phyloP scores from a whole-genome alignment of 2,329 filamentous ascomycete genomes.

The Ilyonectria sp. region DNA sequence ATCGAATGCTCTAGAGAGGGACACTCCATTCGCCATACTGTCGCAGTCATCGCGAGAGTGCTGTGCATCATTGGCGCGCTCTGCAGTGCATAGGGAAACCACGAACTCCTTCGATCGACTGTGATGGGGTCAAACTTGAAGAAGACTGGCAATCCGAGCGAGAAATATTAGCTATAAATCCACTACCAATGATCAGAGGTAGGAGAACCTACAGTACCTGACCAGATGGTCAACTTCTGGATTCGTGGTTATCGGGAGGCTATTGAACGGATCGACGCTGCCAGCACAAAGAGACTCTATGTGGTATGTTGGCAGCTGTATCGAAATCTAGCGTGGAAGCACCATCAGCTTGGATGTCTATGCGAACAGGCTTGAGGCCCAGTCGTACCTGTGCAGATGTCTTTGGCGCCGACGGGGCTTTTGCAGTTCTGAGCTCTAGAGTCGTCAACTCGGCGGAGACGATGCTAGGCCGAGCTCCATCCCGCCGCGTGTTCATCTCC shows the following conservation, averaged over 20 bases:
- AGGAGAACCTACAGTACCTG: conserved; percentile 10
- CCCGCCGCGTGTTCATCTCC: background rate
- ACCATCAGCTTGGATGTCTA: background rate
- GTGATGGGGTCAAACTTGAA: conserved; percentile 5
- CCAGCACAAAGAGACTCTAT: background rate
- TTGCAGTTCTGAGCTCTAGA: no score
- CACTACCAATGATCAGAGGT: background rate
- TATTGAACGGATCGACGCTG: conserved; percentile 16
- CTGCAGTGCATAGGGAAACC: conserved; percentile 17
- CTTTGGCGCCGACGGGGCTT: background rate
- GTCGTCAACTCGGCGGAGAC: background rate
- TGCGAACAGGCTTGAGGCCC: no score
- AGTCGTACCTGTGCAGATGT: background rate
- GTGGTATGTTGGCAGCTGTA: background rate
- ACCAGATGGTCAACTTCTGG: conserved; percentile 4
- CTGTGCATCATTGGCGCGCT: conserved; percentile 22
- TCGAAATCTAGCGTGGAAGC: background rate
- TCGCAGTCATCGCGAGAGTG: conserved; percentile 20
- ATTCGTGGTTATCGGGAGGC: conserved; percentile 13
- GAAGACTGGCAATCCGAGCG: background rate
- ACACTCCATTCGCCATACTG: conserved; percentile 4
- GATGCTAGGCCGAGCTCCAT: background rate
- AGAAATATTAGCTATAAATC: background rate
- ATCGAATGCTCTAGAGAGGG: background rate
- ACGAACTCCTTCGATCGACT: background rate